A percentile compares a stretch with the other conserved stretches of the same genome.
These are phyloP conservation scores for Trichoderma breve DNA, from an alignment of 2,329 filamentous ascomycete species.

Conservation along the genomic window DNA sequence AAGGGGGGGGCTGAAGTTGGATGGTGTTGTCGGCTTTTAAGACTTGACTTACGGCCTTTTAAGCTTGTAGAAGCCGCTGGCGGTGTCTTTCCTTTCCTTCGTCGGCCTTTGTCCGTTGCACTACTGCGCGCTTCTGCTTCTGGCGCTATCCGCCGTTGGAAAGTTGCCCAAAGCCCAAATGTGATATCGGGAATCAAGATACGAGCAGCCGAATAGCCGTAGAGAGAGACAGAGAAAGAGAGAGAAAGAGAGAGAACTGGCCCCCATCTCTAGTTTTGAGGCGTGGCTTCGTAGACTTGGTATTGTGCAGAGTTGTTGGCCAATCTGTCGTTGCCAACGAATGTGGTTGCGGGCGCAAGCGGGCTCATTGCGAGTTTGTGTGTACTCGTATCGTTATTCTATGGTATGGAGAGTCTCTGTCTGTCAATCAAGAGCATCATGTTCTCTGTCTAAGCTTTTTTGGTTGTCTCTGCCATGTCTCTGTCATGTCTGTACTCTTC, in stretches of 20 bases:
- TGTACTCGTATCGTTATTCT: not conserved
- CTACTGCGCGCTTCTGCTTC: not conserved
- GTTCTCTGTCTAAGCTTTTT: not conserved
- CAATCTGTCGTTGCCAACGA: not conserved
- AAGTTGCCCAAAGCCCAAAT: not conserved
- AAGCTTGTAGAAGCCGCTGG: not conserved
- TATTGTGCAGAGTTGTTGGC: not conserved
- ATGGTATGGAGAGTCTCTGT: not conserved
- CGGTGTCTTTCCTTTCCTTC: not conserved
- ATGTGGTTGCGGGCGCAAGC: not conserved
- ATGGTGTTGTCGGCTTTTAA: not conserved
- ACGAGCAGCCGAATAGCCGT: slow-evolving; percentile 2
- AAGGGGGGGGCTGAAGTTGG: not conserved
- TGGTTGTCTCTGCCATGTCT: not conserved
- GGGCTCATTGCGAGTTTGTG: not conserved
- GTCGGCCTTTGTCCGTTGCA: not conserved
- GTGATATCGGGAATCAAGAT: not conserved
- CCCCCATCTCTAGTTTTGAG: not conserved
- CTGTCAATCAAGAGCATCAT: not conserved
- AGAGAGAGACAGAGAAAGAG: not conserved
- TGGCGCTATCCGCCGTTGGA: too few relatives aligned
- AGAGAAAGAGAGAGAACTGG: not conserved
- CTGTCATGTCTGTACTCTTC: not conserved
- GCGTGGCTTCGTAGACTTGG: not conserved
- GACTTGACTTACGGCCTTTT: not conserved